A percentile compares a stretch with the other conserved stretches of the same genome.
These are phyloP conservation scores for Syzygium grande DNA, from an alignment of 345 rosid genomes.

Conservation along the genomic window DNA sequence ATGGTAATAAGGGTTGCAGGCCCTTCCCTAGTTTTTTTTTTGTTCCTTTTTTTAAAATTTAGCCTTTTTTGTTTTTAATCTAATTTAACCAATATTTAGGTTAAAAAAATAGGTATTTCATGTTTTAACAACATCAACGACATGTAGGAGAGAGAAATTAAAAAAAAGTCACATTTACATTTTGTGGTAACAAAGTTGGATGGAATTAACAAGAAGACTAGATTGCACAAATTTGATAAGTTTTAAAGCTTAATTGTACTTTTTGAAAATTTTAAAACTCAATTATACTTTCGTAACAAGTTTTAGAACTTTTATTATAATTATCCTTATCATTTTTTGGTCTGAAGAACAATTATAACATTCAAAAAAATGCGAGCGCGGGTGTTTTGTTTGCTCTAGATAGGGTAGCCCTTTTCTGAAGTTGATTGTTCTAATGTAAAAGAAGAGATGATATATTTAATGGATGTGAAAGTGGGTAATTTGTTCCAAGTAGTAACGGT, in stretches of 20 bases:
- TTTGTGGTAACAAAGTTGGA: not conserved
- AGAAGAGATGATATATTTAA: not conserved
- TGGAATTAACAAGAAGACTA: not conserved
- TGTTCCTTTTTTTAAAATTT: not conserved
- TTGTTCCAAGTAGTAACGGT: no score
- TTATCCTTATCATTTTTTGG: no score
- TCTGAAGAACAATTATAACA: not conserved
- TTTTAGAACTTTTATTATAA: no score
- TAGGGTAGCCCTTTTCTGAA: not conserved
- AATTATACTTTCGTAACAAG: no score
- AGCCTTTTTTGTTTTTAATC: no score
- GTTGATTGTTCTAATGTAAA: not conserved
- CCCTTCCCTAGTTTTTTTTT: not conserved
- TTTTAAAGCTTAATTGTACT: no score
- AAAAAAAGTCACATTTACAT: not conserved
- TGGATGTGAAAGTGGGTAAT: not conserved
- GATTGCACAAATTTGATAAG: not conserved
- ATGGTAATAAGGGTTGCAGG: not conserved
- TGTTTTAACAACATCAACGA: not conserved
- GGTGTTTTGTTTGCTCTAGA: not conserved
- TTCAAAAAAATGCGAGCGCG: no score
- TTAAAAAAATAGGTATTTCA: not conserved
- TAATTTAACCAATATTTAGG: not conserved
- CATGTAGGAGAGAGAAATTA: not conserved
- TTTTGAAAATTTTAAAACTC: no score